Percentiles rank a stretch among this genome's conserved stretches.
Conservation (phyloP, 148 eudicot species). For the Salicornia ramosissima region DNA sequence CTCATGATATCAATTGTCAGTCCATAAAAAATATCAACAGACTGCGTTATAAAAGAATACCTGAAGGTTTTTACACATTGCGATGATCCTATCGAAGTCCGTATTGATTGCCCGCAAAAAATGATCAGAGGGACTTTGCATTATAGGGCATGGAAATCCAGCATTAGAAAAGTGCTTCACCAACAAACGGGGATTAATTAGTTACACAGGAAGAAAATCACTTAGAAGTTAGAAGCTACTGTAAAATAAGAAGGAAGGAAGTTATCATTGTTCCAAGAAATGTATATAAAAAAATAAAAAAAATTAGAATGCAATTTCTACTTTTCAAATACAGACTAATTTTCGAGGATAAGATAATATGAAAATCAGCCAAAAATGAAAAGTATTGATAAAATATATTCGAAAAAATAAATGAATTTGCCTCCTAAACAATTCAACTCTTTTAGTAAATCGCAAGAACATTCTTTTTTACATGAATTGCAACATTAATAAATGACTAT, state of each 20-base stretch:
- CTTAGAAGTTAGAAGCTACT: not conserved
- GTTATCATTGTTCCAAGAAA: not conserved
- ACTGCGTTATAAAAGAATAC: conserved; percentile 29
- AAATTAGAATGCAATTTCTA: not conserved
- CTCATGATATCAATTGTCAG: not conserved
- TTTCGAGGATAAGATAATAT: not conserved
- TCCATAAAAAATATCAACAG: too few relatives aligned
- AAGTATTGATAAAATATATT: too few relatives aligned
- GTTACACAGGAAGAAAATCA: conserved; percentile 8
- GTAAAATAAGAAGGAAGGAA: not conserved
- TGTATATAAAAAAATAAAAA: not conserved
- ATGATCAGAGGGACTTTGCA: conserved; percentile 99
- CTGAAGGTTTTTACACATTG: conserved; percentile 99
- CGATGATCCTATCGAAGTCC: conserved; percentile 91
- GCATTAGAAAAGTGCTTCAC: conserved; percentile 97
- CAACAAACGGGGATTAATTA: conserved; percentile 19
- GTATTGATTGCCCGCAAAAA: conserved; percentile 94
- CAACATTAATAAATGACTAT: too few relatives aligned
- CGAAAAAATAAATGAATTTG: too few relatives aligned
- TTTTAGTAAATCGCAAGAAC: too few relatives aligned
- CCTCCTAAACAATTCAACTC: too few relatives aligned
- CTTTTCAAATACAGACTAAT: not conserved
- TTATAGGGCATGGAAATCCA: conserved; percentile 98
- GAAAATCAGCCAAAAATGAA: not conserved
- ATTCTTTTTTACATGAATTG: too few relatives aligned